Conservation (phyloP, 2,329 filamentous ascomycete species). For the Metarhizium rileyi region DNA sequence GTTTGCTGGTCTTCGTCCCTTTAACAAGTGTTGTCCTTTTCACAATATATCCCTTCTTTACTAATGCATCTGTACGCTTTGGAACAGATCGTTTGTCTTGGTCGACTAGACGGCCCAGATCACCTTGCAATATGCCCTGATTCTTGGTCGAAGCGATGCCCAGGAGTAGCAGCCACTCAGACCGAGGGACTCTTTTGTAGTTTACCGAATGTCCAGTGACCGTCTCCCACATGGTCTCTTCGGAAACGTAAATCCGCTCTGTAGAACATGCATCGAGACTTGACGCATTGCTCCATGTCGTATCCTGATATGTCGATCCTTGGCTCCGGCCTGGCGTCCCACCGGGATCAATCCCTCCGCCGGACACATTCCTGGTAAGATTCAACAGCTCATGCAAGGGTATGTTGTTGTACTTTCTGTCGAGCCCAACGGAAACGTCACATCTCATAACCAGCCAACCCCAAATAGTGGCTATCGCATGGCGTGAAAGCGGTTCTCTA, state of each 20-base stretch:
- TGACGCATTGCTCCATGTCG: background rate
- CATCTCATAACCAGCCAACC: conserved; percentile 23
- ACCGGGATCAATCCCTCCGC: background rate
- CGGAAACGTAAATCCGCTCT: conserved; percentile 35
- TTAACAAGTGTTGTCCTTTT: conserved; percentile 50
- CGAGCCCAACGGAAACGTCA: conserved; percentile 26
- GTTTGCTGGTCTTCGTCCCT: conserved; percentile 51
- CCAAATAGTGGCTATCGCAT: conserved; percentile 24
- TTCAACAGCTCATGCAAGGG: conserved; percentile 23
- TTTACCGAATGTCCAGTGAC: conserved; percentile 51
- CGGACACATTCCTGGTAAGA: background rate
- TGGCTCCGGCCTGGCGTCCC: background rate
- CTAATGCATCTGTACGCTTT: conserved; percentile 48
- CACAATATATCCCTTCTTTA: conserved; percentile 51
- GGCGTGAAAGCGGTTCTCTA: conserved; percentile 12
- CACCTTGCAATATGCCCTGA: conserved; percentile 50
- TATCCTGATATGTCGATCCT: background rate
- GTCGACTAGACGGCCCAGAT: conserved; percentile 45
- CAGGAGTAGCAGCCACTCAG: conserved; percentile 49
- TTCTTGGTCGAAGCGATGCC: conserved; percentile 45
- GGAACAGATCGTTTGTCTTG: conserved; percentile 57
- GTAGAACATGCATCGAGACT: background rate
- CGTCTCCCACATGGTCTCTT: conserved; percentile 49
- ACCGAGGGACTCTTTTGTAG: conserved; percentile 45
- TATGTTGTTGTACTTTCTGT: conserved; percentile 28